These are phyloP conservation scores for Solanum piurae DNA, from an alignment of 257 asterid genomes.

Conservation along the genomic window DNA sequence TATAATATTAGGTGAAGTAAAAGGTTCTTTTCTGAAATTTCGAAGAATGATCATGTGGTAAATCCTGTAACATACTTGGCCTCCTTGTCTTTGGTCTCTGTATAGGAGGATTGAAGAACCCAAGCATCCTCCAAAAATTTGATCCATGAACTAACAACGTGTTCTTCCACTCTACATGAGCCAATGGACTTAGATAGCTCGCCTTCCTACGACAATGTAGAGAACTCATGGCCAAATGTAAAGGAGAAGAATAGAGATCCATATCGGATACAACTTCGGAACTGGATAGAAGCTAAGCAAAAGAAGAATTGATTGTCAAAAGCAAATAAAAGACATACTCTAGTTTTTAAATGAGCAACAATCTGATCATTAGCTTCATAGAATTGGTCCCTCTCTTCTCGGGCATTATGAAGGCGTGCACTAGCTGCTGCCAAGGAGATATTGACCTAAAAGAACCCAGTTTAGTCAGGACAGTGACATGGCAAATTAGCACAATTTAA, in stretches of 20 bases:
- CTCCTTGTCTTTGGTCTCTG: conserved; percentile 62
- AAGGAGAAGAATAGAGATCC: not conserved
- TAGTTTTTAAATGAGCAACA: conserved; percentile 78
- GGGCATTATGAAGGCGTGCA: conserved; percentile 74
- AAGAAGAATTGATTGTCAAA: not conserved
- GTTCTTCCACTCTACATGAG: conserved; percentile 68
- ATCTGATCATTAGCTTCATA: conserved; percentile 95
- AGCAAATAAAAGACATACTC: conserved; percentile 26
- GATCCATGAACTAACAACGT: conserved; percentile 70
- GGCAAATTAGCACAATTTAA: not conserved
- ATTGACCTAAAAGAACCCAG: conserved; percentile 46
- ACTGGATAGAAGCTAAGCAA: conserved; percentile 2
- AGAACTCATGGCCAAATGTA: not conserved
- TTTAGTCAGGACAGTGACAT: not conserved
- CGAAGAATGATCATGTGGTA: conserved; percentile 1
- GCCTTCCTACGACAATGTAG: conserved; percentile 48
- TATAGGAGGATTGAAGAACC: conserved; percentile 71
- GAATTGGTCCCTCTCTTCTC: conserved; percentile 93
- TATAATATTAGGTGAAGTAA: not conserved
- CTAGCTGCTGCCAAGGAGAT: conserved; percentile 72
- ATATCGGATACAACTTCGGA: not conserved
- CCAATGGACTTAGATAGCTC: conserved; percentile 56
- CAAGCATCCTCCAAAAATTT: conserved; percentile 94
- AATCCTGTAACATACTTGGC: conserved; percentile 35
- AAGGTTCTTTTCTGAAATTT: not conserved